These are phyloP conservation scores for Phytopythium kandeliae DNA, from an alignment of 352 stramenopile genomes.

Conservation along the genomic window DNA sequence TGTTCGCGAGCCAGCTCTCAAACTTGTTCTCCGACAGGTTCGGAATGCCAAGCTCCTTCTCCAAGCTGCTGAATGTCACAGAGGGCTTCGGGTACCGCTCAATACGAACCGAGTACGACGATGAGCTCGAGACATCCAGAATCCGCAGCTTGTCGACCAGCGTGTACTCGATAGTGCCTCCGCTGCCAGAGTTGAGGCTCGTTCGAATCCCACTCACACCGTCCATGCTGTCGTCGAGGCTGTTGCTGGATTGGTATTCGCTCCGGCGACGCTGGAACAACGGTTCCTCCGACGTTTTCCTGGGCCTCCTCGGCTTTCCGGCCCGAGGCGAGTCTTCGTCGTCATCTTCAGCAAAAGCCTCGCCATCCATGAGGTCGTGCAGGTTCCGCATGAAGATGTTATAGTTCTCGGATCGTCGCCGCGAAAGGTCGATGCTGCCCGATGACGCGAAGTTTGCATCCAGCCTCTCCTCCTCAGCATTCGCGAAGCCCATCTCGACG, in stretches of 20 bases:
- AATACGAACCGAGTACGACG: constrained; percentile 69
- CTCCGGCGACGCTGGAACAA: constrained; percentile 53
- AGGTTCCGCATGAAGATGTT: constrained; percentile 80
- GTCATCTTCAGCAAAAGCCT: constrained; percentile 53
- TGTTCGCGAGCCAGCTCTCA: constrained; percentile 61
- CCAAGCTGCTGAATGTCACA: constrained; percentile 57
- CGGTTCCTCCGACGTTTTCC: constrained; percentile 42
- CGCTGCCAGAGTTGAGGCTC: constrained; percentile 50
- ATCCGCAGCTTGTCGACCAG: constrained; percentile 68
- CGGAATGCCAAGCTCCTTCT: constrained; percentile 45
- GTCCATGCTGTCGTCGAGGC: constrained; percentile 41
- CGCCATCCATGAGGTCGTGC: constrained; percentile 73
- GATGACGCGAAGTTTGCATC: constrained; percentile 15
- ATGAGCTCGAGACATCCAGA: constrained; percentile 64
- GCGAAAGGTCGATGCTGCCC: constrained; percentile 49
- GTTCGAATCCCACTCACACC: constrained; percentile 26
- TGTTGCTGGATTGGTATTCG: constrained; percentile 32
- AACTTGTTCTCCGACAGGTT: constrained; percentile 67
- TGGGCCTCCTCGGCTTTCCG: constrained; percentile 6
- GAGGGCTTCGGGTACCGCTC: constrained; percentile 77
- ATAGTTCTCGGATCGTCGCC: constrained; percentile 64
- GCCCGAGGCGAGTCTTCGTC: constrained; percentile 16
- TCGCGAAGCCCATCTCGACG: constrained; percentile 68
- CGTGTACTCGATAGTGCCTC: constrained; percentile 47
- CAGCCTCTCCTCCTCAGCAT: constrained; percentile 15